phyloP scores from a whole-genome alignment of 2,329 filamentous ascomycete genomes.

The Aspergillus terreus region DNA sequence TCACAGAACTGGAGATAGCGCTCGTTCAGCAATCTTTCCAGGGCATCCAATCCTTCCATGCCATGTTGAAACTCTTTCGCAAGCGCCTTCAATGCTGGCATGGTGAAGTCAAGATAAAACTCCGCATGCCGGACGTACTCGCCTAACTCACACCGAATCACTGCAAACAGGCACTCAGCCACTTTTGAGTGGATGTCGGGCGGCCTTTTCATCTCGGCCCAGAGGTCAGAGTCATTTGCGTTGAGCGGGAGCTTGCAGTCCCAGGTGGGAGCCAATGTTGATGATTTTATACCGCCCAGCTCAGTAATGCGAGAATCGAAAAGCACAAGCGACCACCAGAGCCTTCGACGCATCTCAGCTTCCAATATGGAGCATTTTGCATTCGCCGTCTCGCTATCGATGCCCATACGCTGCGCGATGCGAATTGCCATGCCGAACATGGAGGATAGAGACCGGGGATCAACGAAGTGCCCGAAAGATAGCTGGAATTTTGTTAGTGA shows the following conservation, averaged over 20 bases:
- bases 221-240: slow-evolving; percentile 41
- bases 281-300: slow-evolving; percentile 52
- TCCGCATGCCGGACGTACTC: slow-evolving; percentile 37
- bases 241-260: slow-evolving; percentile 42
- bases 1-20: slow-evolving; percentile 45
- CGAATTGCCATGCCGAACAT: slow-evolving; percentile 64
- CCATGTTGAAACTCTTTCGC: not conserved
- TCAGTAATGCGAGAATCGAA: slow-evolving; percentile 69
- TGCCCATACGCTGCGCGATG: slow-evolving; percentile 64
- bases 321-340: slow-evolving; percentile 70
- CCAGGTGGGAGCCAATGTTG: slow-evolving; percentile 41
- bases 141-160: slow-evolving; percentile 41
- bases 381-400: slow-evolving; percentile 61
- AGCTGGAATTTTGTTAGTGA: slow-evolving; percentile 42
- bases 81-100: slow-evolving; percentile 36
- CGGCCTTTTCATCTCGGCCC: slow-evolving; percentile 33
- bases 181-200: slow-evolving; percentile 28
- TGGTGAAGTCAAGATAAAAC: slow-evolving; percentile 47
- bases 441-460: slow-evolving; percentile 57
- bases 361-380: slow-evolving; percentile 50
- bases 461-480: slow-evolving; percentile 55
- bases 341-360: slow-evolving; percentile 64
- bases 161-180: slow-evolving; percentile 43
- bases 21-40: slow-evolving; percentile 45
- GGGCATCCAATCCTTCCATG: slow-evolving; percentile 24